phyloP scores from a whole-genome alignment of 2,329 filamentous ascomycete genomes.

The Dactylellina haptotyla region DNA sequence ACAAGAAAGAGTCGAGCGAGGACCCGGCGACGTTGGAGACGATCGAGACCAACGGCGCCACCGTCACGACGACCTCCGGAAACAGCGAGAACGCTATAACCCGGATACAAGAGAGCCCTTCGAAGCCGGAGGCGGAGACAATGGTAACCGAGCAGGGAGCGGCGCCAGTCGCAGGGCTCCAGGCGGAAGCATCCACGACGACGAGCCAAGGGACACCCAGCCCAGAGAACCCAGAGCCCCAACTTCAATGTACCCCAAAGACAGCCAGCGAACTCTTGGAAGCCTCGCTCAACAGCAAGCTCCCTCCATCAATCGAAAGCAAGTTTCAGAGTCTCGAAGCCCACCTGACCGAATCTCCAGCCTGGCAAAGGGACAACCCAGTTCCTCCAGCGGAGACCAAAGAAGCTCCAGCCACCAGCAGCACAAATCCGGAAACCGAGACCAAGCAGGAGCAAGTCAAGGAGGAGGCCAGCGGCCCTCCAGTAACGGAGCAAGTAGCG shows the following conservation, averaged over 20 bases:
- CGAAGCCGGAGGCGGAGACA: neutral
- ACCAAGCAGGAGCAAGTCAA: slow-evolving; percentile 3
- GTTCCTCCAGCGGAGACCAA: slow-evolving; percentile 2
- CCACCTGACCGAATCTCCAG: slow-evolving; percentile 47
- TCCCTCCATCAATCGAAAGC: slow-evolving; percentile 30
- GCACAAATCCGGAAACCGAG: neutral
- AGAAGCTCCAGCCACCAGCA: slow-evolving; percentile 1
- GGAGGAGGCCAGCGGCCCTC: neutral
- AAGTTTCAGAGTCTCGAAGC: slow-evolving; percentile 38
- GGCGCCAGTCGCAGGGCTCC: neutral
- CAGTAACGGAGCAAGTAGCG: slow-evolving; percentile 1
- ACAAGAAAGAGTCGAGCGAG: slow-evolving; percentile 42
- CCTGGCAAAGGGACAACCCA: slow-evolving; percentile 27
- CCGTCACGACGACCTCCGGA: slow-evolving; percentile 33
- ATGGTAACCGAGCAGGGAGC: neutral
- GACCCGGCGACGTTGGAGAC: neutral
- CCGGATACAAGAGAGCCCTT: neutral
- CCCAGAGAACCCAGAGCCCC: slow-evolving; percentile 24
- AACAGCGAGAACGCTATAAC: slow-evolving; percentile 27
- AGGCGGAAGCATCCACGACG: slow-evolving; percentile 35
- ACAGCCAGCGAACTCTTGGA: slow-evolving; percentile 31
- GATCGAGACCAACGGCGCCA: slow-evolving; percentile 28
- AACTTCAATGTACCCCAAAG: slow-evolving; percentile 28
- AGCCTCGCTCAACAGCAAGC: slow-evolving; percentile 26
- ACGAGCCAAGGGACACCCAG: slow-evolving; percentile 10